These are phyloP conservation scores for Arachnopeziza araneosa DNA, from an alignment of 2,329 filamentous ascomycete species.

Conservation along the genomic window DNA sequence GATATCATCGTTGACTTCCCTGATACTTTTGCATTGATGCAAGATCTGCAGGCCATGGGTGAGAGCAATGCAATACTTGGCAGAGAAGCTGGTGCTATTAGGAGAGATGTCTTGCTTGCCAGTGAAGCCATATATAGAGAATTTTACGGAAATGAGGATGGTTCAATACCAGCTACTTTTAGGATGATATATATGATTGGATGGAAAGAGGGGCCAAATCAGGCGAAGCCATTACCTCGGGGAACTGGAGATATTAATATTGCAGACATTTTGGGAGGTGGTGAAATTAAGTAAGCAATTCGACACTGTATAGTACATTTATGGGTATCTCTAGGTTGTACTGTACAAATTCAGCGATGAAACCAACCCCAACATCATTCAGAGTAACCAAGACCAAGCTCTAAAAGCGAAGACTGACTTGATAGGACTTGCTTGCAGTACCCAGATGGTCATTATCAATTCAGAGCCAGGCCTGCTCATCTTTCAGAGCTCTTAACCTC, in stretches of 20 bases:
- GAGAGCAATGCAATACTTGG: conserved; percentile 85
- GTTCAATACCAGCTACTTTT: conserved; percentile 81
- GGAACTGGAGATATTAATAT: conserved; percentile 85
- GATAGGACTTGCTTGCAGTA: too few relatives aligned
- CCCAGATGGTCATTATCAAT: too few relatives aligned
- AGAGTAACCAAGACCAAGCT: too few relatives aligned
- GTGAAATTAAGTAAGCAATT: conserved; percentile 22
- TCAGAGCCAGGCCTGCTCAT: too few relatives aligned
- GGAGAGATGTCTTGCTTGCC: conserved; percentile 78
- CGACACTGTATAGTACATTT: not conserved
- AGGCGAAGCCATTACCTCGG: conserved; percentile 72
- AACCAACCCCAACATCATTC: not conserved
- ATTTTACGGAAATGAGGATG: conserved; percentile 78
- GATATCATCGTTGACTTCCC: conserved; percentile 96
- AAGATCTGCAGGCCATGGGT: conserved; percentile 92
- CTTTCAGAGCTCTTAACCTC: too few relatives aligned
- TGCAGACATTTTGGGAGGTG: conserved; percentile 65
- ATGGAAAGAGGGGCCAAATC: conserved; percentile 80
- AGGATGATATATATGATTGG: conserved; percentile 98
- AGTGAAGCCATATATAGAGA: conserved; percentile 83
- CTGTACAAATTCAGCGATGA: not conserved
- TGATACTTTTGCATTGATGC: conserved; percentile 83
- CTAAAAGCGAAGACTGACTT: too few relatives aligned
- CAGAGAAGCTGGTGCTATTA: conserved; percentile 73
- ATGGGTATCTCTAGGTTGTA: not conserved